Evolutionary conservation across 1,284 basidiomycete genomes (phyloP).

Genomic region (Ceratobasidium sp.): DNA sequence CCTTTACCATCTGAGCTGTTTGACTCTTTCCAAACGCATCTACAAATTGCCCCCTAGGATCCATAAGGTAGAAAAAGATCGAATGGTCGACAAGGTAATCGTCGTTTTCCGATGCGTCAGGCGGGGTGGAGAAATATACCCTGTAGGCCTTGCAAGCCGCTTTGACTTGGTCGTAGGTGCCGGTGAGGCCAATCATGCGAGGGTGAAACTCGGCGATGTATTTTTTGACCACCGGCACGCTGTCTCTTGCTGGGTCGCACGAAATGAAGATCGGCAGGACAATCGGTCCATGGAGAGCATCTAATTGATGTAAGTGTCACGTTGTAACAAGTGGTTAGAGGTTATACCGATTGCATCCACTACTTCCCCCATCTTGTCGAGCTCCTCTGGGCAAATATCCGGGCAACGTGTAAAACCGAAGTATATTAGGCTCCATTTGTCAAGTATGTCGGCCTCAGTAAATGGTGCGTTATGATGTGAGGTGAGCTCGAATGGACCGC

Average conservation of each 20-base stretch:
- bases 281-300: constrained; percentile 71
- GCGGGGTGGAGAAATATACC: constrained; percentile 98
- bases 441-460: constrained; percentile 85
- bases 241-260: constrained; percentile 95
- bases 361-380: constrained; percentile 94
- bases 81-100: constrained; percentile 98
- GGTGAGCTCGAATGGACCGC: constrained; percentile 86
- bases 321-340: neutral
- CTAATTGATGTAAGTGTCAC: constrained; percentile 56
- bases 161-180: constrained; percentile 88
- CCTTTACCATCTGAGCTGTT: constrained; percentile 73
- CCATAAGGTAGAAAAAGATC: constrained; percentile 99
- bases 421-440: constrained; percentile 90
- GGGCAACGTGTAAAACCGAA: constrained; percentile 98
- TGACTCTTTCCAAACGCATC: constrained; percentile 95
- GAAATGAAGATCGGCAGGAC: constrained; percentile 91
- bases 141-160: constrained; percentile 93
- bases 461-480: constrained; percentile 77
- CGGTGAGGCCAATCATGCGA: constrained; percentile 87
- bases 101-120: constrained; percentile 63
- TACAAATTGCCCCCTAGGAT: constrained; percentile 93
- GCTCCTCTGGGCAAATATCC: constrained; percentile 97
- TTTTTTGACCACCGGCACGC: constrained; percentile 63
- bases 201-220: constrained; percentile 89
- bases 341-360: constrained; percentile 77